Evolutionary conservation across 495 filamentous ascomycete genomes (phyloP).

Genomic region (Amorphotheca resinae): DNA sequence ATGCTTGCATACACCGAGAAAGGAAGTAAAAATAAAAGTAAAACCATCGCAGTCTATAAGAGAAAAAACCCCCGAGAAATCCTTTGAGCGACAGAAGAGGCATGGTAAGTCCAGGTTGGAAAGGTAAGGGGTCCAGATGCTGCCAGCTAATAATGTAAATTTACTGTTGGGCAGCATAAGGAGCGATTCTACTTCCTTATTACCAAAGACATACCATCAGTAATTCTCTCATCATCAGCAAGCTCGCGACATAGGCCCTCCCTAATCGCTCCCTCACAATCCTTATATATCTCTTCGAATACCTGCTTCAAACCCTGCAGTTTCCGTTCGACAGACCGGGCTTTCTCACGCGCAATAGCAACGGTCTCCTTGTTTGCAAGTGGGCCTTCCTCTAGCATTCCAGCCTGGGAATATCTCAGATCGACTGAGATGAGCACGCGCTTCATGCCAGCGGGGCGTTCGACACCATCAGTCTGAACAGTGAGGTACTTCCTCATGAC

Average conservation of each 20-base stretch:
- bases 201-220: neutral
- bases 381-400: neutral
- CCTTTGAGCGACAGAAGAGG: too few relatives aligned
- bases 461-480: neutral
- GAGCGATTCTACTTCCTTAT: neutral
- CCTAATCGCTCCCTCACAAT: conserved; percentile 4
- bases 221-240: neutral
- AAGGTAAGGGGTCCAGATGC: too few relatives aligned
- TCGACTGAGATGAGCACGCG: conserved; percentile 3
- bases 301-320: conserved; percentile 8
- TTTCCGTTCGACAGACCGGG: neutral
- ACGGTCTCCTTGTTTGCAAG: conserved; percentile 4
- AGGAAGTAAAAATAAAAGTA: too few relatives aligned
- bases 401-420: neutral
- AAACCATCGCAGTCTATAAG: too few relatives aligned
- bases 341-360: neutral
- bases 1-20: too few relatives aligned
- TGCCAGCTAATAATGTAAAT: too few relatives aligned
- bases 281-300: conserved; percentile 11
- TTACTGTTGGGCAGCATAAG: too few relatives aligned
- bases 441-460: neutral
- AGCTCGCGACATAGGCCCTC: conserved; percentile 5
- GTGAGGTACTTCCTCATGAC: conserved; percentile 5
- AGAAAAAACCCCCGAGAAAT: too few relatives aligned
- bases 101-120: too few relatives aligned